phyloP scores from a whole-genome alignment of 768 basidiomycete genomes.

The Pisolithus tinctorius region DNA sequence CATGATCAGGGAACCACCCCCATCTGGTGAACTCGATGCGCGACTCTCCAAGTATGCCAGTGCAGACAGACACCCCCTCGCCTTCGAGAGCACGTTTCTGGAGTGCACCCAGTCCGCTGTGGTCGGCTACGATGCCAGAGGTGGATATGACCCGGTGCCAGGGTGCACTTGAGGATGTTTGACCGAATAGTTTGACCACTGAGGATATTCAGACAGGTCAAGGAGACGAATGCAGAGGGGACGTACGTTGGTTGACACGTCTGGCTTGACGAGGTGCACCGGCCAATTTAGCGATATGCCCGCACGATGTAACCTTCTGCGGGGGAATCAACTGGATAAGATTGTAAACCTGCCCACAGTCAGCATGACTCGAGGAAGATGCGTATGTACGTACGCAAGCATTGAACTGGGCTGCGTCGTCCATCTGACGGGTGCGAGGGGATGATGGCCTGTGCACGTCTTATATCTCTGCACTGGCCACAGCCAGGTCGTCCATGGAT shows the following conservation, averaged over 20 bases:
- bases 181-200: slow-evolving; percentile 70
- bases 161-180: slow-evolving; percentile 56
- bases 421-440: slow-evolving; percentile 4
- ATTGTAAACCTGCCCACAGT: slow-evolving; percentile 50
- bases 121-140: slow-evolving; percentile 63
- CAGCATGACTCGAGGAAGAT: neutral
- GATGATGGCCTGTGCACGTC: neutral
- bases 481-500: neutral
- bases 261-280: slow-evolving; percentile 71
- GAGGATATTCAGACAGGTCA: neutral
- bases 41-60: slow-evolving; percentile 44
- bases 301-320: slow-evolving; percentile 66
- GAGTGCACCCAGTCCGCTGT: slow-evolving; percentile 61
- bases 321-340: slow-evolving; percentile 59
- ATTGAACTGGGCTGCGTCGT: slow-evolving; percentile 12
- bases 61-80: slow-evolving; percentile 67
- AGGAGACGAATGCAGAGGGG: neutral
- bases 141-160: slow-evolving; percentile 74
- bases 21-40: slow-evolving; percentile 46
- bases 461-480: neutral
- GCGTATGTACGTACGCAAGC: slow-evolving; percentile 7
- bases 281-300: slow-evolving; percentile 70
- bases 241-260: slow-evolving; percentile 72
- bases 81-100: slow-evolving; percentile 64
- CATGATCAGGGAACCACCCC: slow-evolving; percentile 57